Percentiles rank a stretch among this genome's conserved stretches.
Conservation (phyloP, 345 rosid genomes). For the Gossypium ekmanianum region DNA sequence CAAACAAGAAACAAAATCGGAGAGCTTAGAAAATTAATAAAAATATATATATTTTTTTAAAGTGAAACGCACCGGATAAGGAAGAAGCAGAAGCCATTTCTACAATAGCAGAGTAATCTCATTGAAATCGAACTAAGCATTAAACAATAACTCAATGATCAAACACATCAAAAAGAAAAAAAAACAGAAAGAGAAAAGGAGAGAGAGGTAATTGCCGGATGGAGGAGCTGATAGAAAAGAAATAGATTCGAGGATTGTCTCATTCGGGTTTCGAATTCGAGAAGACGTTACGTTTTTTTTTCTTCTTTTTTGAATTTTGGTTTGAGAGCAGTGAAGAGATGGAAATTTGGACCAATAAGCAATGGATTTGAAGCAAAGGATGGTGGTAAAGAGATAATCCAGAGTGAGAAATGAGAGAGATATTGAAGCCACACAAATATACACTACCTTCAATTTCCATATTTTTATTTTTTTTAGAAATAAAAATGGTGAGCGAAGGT, state of each 20-base stretch:
- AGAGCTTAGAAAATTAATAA: background rate
- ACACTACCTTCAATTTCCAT: background rate
- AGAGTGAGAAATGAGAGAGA: constrained; percentile 41
- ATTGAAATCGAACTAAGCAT: constrained; percentile 46
- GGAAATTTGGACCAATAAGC: constrained; percentile 33
- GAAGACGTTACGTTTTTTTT: background rate
- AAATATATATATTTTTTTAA: background rate
- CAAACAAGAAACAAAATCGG: constrained; percentile 8
- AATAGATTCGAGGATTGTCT: constrained; percentile 13
- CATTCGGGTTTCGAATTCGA: constrained; percentile 11
- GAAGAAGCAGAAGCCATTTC: constrained; percentile 83
- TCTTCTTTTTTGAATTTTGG: background rate
- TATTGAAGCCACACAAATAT: constrained; percentile 48
- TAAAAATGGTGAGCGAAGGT: too few species aligned
- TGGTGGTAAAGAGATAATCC: constrained; percentile 49
- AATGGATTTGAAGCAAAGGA: constrained; percentile 31
- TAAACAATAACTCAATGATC: constrained; percentile 10
- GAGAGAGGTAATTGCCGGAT: too few species aligned
- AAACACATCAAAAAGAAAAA: background rate
- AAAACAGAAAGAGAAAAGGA: background rate
- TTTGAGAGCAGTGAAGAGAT: constrained; percentile 8
- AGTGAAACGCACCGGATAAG: constrained; percentile 51
- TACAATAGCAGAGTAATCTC: constrained; percentile 44
- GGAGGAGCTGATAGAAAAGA: background rate
- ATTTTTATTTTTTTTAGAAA: background rate